Conservation (phyloP, 2,329 filamentous ascomycete species). For the Penicillium vulpinum region DNA sequence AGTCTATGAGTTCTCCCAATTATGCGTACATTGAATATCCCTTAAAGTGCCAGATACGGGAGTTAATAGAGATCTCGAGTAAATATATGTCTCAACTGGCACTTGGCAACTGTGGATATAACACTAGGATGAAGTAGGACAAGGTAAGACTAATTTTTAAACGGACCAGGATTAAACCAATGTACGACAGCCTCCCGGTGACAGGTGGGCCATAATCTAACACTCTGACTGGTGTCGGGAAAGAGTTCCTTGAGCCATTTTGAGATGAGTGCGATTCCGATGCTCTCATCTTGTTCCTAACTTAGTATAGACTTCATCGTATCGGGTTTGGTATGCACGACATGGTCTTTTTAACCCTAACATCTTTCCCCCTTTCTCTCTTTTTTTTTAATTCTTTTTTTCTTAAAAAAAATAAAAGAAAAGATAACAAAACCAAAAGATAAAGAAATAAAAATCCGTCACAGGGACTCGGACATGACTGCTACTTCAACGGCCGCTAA, state of each 20-base stretch:
- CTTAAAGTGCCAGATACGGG: background rate
- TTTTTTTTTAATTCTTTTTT: no score
- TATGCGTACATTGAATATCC: background rate
- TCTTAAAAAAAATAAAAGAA: background rate
- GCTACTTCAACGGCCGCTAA: background rate
- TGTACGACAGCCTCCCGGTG: background rate
- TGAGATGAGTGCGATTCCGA: background rate
- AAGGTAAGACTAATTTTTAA: no score
- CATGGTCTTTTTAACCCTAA: background rate
- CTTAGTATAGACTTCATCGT: background rate
- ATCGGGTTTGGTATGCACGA: background rate
- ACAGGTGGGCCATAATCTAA: background rate
- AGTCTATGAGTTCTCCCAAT: no score
- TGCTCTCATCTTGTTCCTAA: background rate
- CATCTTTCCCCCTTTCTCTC: no score
- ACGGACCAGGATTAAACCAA: no score
- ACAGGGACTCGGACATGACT: background rate
- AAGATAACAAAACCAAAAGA: background rate
- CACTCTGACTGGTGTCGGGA: slow-evolving; percentile 5
- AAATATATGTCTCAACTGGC: background rate
- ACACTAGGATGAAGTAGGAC: background rate
- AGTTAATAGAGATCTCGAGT: no score
- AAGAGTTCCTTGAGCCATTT: slow-evolving; percentile 4
- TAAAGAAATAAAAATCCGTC: background rate
- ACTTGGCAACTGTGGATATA: background rate